Percentiles rank a stretch among this genome's conserved stretches.
Conservation (phyloP, 768 basidiomycete species). For the Pulveroboletus sp. region DNA sequence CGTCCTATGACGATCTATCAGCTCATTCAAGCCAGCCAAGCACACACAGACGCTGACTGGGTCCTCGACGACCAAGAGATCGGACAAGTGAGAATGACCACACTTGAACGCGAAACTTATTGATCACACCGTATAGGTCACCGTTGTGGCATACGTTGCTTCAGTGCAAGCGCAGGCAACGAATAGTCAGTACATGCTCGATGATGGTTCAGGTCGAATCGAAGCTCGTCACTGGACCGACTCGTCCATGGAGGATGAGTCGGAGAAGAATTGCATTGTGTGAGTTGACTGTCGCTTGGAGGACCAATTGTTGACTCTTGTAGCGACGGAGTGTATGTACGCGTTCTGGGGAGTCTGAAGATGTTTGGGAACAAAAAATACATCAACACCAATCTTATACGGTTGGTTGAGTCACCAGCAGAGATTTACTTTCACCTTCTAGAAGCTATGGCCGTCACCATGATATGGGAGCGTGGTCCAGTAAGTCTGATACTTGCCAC, state of each 20-base stretch:
- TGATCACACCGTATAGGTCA: conserved; percentile 43
- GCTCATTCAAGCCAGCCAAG: conserved; percentile 68
- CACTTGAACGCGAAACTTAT: not conserved
- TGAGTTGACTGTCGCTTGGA: conserved; percentile 20
- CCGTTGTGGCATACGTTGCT: conserved; percentile 69
- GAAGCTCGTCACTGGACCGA: conserved; percentile 85
- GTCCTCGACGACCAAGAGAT: conserved; percentile 74
- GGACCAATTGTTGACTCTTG: not conserved
- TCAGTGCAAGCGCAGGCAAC: conserved; percentile 69
- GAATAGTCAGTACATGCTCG: conserved; percentile 72
- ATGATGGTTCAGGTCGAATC: conserved; percentile 80
- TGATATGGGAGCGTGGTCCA: conserved; percentile 62
- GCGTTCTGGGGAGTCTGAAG: conserved; percentile 79
- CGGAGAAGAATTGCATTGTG: conserved; percentile 44
- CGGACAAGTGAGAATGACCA: conserved; percentile 54
- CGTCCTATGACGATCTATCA: conserved; percentile 79
- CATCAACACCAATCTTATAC: conserved; percentile 73
- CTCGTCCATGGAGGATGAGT: conserved; percentile 51
- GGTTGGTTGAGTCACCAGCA: conserved; percentile 60
- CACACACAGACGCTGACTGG: conserved; percentile 88
- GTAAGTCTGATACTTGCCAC: conserved; percentile 35
- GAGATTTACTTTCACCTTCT: conserved; percentile 81
- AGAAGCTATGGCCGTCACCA: conserved; percentile 66
- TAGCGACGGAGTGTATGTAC: conserved; percentile 75
- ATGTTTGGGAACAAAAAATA: conserved; percentile 76